Conservation (phyloP, 177 flowering plant species). For the Vitis hybrid region DNA sequence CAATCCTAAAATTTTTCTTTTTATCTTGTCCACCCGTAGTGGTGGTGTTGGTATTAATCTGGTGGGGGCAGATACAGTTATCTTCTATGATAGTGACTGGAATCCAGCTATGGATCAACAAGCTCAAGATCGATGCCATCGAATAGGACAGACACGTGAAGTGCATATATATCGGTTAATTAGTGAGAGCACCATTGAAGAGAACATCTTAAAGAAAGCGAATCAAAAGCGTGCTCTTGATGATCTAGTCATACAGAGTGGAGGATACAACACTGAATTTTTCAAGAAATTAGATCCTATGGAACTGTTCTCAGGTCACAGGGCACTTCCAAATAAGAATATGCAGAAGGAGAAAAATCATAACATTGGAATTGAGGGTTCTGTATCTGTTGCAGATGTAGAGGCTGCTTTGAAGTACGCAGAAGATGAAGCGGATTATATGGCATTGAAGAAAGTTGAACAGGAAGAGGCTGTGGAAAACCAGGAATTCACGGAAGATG, state of each 20-base stretch:
- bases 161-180: constrained; percentile 94
- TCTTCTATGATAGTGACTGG: constrained; percentile 99
- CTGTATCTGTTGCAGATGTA: constrained; percentile 80
- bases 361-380: constrained; percentile 38
- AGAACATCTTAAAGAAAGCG: constrained; percentile 95
- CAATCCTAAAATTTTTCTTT: constrained; percentile 90
- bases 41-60: constrained; percentile 98
- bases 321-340: constrained; percentile 41
- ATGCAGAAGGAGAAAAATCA: constrained; percentile 43
- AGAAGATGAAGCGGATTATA: constrained; percentile 99
- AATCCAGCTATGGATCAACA: constrained; percentile 99
- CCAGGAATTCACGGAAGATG: constrained; percentile 94
- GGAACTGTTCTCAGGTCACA: constrained; percentile 90
- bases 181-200: constrained; percentile 98
- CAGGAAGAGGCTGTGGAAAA: constrained; percentile 98
- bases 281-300: constrained; percentile 97
- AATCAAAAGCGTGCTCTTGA: constrained; percentile 99
- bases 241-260: constrained; percentile 96
- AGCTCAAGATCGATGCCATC: constrained; percentile 99
- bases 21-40: constrained; percentile 96
- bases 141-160: constrained; percentile 99
- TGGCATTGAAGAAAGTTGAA: constrained; percentile 96
- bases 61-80: constrained; percentile 98
- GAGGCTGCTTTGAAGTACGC: constrained; percentile 93
- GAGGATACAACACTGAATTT: constrained; percentile 92